Conservation (phyloP, 2,329 filamentous ascomycete genomes). For the Pseudogymnoascus sp. region DNA sequence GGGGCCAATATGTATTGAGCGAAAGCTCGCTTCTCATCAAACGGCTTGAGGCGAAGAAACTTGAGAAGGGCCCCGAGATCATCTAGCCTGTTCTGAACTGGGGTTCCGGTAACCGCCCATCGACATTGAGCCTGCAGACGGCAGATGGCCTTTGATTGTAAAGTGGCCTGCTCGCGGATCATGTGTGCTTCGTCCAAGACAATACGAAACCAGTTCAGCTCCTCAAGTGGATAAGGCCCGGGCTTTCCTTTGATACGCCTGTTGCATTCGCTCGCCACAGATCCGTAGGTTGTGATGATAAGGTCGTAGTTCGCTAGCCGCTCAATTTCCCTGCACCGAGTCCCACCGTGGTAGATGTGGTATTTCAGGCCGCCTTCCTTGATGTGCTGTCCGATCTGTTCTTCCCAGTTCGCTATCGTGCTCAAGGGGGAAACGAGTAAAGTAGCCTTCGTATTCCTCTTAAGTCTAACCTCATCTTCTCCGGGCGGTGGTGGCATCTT, state of each 20-base stretch:
- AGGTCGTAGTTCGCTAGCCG: constrained; percentile 69
- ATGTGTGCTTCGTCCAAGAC: constrained; percentile 92
- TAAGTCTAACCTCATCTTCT: constrained; percentile 33
- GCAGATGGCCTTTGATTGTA: constrained; percentile 79
- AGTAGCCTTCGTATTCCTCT: constrained; percentile 66
- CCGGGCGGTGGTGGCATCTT: constrained; percentile 23
- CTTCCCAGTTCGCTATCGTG: constrained; percentile 88
- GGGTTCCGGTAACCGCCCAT: constrained; percentile 97
- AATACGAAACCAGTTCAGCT: constrained; percentile 86
- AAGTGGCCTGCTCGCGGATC: constrained; percentile 76
- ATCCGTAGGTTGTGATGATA: constrained; percentile 88
- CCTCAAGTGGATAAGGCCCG: constrained; percentile 56
- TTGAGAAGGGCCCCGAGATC: constrained; percentile 81
- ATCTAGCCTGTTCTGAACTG: constrained; percentile 86
- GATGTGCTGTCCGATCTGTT: constrained; percentile 80
- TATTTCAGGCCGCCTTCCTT: constrained; percentile 54
- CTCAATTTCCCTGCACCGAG: constrained; percentile 58
- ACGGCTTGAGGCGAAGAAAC: constrained; percentile 77
- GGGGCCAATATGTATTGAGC: constrained; percentile 71
- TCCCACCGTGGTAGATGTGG: constrained; percentile 80
- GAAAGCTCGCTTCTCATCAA: constrained; percentile 70
- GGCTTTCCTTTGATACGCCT: constrained; percentile 52
- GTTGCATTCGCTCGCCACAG: constrained; percentile 69
- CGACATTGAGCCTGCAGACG: constrained; percentile 69
- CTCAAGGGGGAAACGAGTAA: constrained; percentile 83